Conservation (phyloP, 1,284 basidiomycete genomes). For the Moesziomyces globuligerus region DNA sequence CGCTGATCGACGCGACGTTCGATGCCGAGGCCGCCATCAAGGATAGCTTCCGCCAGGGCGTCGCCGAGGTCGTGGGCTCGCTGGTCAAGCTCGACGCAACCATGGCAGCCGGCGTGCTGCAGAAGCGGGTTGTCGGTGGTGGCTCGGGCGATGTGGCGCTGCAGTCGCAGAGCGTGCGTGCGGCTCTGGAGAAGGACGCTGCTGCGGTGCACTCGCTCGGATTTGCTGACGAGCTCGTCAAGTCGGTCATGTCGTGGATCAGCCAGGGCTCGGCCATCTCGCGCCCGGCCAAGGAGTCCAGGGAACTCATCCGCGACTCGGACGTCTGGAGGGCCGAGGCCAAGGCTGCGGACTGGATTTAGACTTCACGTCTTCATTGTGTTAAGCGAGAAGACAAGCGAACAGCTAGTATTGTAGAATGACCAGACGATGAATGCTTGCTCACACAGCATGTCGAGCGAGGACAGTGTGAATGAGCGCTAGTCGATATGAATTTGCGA, state of each 20-base stretch:
- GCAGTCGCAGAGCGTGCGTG: slow-evolving; percentile 37
- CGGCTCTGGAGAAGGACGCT: slow-evolving; percentile 33
- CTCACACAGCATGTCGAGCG: too few species aligned
- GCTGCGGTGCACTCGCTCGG: slow-evolving; percentile 37
- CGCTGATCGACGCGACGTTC: slow-evolving; percentile 83
- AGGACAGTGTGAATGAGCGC: too few species aligned
- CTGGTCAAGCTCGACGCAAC: slow-evolving; percentile 72
- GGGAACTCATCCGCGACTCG: slow-evolving; percentile 31
- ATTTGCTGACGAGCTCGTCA: slow-evolving; percentile 32
- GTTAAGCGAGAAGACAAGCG: too few species aligned
- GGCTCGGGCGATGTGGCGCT: slow-evolving; percentile 31
- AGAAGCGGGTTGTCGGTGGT: slow-evolving; percentile 26
- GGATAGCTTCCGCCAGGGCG: slow-evolving; percentile 74
- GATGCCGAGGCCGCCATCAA: slow-evolving; percentile 63
- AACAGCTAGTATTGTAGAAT: too few species aligned
- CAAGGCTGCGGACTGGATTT: slow-evolving; percentile 48
- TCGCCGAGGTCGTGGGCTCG: slow-evolving; percentile 76
- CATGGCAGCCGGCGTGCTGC: slow-evolving; percentile 22
- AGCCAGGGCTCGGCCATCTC: slow-evolving; percentile 44
- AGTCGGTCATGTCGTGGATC: slow-evolving; percentile 47
- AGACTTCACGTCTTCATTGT: neutral
- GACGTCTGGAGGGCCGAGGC: slow-evolving; percentile 34
- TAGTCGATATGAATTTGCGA: too few species aligned
- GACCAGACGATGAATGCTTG: too few species aligned
- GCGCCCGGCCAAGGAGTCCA: slow-evolving; percentile 41